Conservation (phyloP, 306 rosid genomes). For the Sechiopsis laciniata region DNA sequence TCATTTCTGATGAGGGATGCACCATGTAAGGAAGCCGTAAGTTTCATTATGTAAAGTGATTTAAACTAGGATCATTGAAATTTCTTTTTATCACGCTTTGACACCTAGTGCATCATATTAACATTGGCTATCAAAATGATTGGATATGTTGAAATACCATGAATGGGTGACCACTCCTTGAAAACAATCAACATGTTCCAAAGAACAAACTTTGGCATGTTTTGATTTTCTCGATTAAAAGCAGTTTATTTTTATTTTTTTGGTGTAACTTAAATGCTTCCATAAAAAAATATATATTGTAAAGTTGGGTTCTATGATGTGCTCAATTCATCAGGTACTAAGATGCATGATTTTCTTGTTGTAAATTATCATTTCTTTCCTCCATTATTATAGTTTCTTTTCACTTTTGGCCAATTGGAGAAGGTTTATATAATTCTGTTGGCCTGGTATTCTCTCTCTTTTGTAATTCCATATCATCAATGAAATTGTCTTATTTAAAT, state of each 20-base stretch:
- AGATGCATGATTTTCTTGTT: not conserved
- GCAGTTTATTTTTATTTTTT: not conserved
- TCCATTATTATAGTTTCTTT: not conserved
- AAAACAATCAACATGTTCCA: not conserved
- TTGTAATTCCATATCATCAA: not conserved
- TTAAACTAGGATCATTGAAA: not conserved
- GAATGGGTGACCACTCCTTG: not conserved
- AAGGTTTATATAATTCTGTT: too few species aligned
- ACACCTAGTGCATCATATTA: too few species aligned
- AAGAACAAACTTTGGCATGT: not conserved
- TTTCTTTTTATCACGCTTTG: not conserved
- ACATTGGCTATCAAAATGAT: not conserved
- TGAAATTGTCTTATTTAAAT: too few species aligned
- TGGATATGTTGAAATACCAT: not conserved
- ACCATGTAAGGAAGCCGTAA: not conserved
- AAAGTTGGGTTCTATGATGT: conserved; percentile 2
- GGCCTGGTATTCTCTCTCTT: not conserved
- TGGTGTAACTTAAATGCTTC: not conserved
- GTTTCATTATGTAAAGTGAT: not conserved
- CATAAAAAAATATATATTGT: not conserved
- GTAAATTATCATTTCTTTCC: not conserved
- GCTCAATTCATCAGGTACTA: not conserved
- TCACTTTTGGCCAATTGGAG: not conserved
- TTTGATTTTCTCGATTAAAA: not conserved
- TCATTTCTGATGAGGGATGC: not conserved